Conservation (phyloP, 345 rosid species). For the Cardamine resedifolia region DNA sequence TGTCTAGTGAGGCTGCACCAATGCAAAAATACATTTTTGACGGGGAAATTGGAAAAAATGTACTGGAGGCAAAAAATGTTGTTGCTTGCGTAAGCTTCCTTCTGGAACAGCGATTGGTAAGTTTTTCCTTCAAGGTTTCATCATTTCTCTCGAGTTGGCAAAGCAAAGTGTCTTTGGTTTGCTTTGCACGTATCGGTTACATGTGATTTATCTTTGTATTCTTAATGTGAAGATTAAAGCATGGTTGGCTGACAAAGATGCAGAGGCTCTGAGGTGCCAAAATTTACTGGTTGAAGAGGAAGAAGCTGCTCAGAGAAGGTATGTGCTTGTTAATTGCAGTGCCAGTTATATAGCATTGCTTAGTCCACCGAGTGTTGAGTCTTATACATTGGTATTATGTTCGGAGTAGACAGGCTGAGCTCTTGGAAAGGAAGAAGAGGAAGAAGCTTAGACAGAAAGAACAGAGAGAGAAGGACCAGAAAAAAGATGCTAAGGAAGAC, state of each 20-base stretch:
- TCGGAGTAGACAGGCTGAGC: conserved; percentile 65
- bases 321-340: conserved; percentile 20
- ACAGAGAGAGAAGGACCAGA: conserved; percentile 74
- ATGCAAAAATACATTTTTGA: conserved; percentile 91
- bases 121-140: conserved; percentile 16
- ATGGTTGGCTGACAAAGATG: conserved; percentile 95
- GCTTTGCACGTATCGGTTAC: background rate
- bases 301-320: conserved; percentile 95
- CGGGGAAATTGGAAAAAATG: conserved; percentile 77
- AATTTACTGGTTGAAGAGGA: conserved; percentile 92
- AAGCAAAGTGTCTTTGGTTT: conserved; percentile 16
- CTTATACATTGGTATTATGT: conserved; percentile 24
- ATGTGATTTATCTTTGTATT: conserved; percentile 1
- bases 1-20: conserved; percentile 60
- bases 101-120: conserved; percentile 89
- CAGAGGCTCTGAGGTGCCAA: conserved; percentile 93
- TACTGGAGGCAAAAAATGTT: conserved; percentile 77
- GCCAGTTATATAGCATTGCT: background rate
- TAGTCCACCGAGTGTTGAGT: background rate
- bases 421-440: conserved; percentile 77
- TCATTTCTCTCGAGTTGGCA: conserved; percentile 12
- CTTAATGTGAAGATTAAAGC: conserved; percentile 60
- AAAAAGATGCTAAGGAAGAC: conserved; percentile 41
- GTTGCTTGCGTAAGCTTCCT: conserved; percentile 85
- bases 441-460: conserved; percentile 85